These are phyloP conservation scores for Dothistroma pini DNA, from an alignment of 2,329 filamentous ascomycete species.

Conservation along the genomic window DNA sequence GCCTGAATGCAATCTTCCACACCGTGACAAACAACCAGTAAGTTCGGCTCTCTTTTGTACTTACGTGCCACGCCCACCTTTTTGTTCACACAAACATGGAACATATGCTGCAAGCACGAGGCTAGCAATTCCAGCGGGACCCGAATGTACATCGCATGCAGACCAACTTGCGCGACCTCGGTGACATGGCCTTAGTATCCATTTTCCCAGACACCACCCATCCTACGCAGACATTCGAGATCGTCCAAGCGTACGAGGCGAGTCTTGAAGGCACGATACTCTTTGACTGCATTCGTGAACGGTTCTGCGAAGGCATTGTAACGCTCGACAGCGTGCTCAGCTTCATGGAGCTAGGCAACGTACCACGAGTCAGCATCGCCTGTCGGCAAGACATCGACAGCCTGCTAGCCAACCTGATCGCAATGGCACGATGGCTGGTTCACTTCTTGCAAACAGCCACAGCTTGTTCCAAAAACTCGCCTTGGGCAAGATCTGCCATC, in stretches of 20 bases:
- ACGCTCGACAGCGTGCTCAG: conserved; percentile 17
- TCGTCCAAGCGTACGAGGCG: neutral
- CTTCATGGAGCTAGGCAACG: conserved; percentile 9
- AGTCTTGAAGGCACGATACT: conserved; percentile 8
- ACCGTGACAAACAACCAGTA: neutral
- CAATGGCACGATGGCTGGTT: conserved; percentile 19
- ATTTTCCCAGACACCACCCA: neutral
- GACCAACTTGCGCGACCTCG: neutral
- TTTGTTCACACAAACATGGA: neutral
- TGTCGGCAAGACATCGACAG: conserved; percentile 14
- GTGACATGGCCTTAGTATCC: neutral
- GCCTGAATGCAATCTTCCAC: neutral
- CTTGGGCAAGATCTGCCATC: conserved; percentile 15
- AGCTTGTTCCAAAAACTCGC: conserved; percentile 1
- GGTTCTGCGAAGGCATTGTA: conserved; percentile 14
- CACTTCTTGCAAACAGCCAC: conserved; percentile 12
- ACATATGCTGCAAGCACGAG: neutral
- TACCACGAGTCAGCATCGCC: conserved; percentile 7
- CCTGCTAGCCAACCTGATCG: conserved; percentile 14
- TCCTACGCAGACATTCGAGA: neutral
- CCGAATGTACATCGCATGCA: neutral
- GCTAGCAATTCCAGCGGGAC: neutral
- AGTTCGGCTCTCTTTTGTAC: neutral
- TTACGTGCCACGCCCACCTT: neutral
- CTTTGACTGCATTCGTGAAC: conserved; percentile 16